Base-by-base conservation (phyloP, 768 basidiomycete species). In the Cubamyces sp. region DNA sequence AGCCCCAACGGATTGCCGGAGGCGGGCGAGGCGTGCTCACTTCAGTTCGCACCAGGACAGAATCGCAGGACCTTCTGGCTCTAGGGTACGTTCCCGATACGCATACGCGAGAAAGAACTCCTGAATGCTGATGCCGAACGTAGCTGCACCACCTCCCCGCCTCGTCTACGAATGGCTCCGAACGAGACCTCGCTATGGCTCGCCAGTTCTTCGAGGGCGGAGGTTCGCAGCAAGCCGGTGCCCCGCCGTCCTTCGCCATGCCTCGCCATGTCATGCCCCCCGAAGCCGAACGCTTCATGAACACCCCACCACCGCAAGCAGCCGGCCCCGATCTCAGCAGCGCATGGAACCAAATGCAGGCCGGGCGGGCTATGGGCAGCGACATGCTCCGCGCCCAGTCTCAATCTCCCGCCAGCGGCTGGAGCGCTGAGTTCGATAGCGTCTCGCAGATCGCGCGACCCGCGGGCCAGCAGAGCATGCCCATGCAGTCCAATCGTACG, bases 81-180 rank as follows among this genome's bases (percentile, higher is more conserved):
- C 88, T 43, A 78, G 85, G 66, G 91, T 91, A 60, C 63, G 84
- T 69, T 34, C 3, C 16, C 39, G 34, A 5, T 34, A 15, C 19
- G 19, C 25, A 26, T 28, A 21, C 2, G 11, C 21, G 6, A n/a
- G 14, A 7, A 9, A 5, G 7, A 6, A 3, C 19, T 26, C 23
- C 15, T 41, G 30, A n/a, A 5, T 16, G 16, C 19, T 47, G 6
- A 49, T 37, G 7, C 46, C 8, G 12, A 16, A 25, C 26, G 2
- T 64, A 94, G 92, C 81, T 94, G 25, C 91, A 89, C 63, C 85
- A 91, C 72, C 82, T 94, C 26, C 90, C 92, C 1, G 80, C 82
- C 21, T 82, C 82, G n/a, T 76, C 83, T 0, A 71, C 78, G 18
- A 77, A 77, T 53, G 78, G 84, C 37, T 83, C 78, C 61, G 84